phyloP scores from a whole-genome alignment of 345 rosid genomes.

The Populus pruinosa region DNA sequence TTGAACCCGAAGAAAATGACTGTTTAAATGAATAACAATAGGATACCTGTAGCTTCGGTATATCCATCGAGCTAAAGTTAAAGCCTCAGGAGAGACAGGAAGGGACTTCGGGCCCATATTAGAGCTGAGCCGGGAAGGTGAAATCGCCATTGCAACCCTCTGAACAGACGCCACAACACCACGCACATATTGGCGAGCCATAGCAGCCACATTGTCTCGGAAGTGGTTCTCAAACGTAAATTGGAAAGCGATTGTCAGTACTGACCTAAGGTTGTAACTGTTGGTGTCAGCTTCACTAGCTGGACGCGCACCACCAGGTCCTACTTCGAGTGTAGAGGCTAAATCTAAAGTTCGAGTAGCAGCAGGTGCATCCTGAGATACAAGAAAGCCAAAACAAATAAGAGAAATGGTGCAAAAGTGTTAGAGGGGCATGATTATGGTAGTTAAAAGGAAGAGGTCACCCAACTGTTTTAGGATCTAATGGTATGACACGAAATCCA shows the following conservation, averaged over 20 bases:
- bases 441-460: constrained; percentile 4
- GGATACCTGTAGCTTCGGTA: constrained; percentile 75
- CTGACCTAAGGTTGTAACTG: constrained; percentile 69
- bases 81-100: constrained; percentile 91
- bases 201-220: constrained; percentile 81
- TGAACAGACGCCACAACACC: constrained; percentile 89
- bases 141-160: constrained; percentile 94
- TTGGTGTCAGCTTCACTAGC: constrained; percentile 50
- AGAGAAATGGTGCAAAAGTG: not conserved
- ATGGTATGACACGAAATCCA: constrained; percentile 87
- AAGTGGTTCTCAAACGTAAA: constrained; percentile 78
- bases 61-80: constrained; percentile 83
- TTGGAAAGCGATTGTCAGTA: constrained; percentile 89
- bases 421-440: not conserved
- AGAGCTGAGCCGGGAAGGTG: constrained; percentile 59
- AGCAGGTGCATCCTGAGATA: constrained; percentile 54
- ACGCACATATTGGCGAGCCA: constrained; percentile 93
- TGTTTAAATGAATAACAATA: not conserved
- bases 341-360: constrained; percentile 77
- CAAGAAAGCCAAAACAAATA: constrained; percentile 3
- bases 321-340: constrained; percentile 82
- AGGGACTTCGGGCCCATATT: constrained; percentile 47
- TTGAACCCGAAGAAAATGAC: not conserved
- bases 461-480: constrained; percentile 74
- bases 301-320: constrained; percentile 54